phyloP scores from a whole-genome alignment of 768 basidiomycete species.

The Dioszegia aurantiaca region DNA sequence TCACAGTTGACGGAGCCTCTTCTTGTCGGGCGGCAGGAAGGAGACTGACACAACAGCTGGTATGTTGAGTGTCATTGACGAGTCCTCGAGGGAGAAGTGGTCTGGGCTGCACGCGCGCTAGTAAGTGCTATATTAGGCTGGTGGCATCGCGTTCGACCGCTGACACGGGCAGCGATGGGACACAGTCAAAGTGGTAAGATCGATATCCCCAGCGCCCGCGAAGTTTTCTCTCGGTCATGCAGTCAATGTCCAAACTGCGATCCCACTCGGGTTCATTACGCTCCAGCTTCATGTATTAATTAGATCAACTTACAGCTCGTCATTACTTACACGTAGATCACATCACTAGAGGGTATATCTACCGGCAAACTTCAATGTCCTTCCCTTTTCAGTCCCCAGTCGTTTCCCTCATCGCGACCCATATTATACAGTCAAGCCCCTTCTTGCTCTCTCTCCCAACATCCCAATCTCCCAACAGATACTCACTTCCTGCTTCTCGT shows the following conservation, averaged over 20 bases:
- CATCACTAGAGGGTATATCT: background rate
- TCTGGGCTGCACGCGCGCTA: slow-evolving; percentile 32
- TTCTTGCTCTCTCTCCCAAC: no score
- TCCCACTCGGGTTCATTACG: no score
- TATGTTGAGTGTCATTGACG: slow-evolving; percentile 35
- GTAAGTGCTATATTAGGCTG: slow-evolving; percentile 16
- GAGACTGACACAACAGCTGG: slow-evolving; percentile 20
- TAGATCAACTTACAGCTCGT: no score
- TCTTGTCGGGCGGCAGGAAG: background rate
- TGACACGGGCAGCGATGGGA: slow-evolving; percentile 14
- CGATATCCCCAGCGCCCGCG: no score
- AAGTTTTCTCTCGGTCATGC: no score
- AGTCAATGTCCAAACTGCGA: no score
- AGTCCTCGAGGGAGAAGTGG: slow-evolving; percentile 36
- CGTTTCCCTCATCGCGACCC: no score
- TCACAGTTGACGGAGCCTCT: background rate
- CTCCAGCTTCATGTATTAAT: no score
- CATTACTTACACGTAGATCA: no score
- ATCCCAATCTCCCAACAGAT: background rate
- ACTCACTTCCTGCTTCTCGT: slow-evolving; percentile 23
- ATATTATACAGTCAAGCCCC: no score
- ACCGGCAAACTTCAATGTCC: no score
- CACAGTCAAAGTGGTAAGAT: slow-evolving; percentile 23
- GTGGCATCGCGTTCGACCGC: background rate
- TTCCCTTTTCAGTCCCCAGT: no score